Conservation (phyloP, 2,329 filamentous ascomycete species). For the Colletotrichum agaves region DNA sequence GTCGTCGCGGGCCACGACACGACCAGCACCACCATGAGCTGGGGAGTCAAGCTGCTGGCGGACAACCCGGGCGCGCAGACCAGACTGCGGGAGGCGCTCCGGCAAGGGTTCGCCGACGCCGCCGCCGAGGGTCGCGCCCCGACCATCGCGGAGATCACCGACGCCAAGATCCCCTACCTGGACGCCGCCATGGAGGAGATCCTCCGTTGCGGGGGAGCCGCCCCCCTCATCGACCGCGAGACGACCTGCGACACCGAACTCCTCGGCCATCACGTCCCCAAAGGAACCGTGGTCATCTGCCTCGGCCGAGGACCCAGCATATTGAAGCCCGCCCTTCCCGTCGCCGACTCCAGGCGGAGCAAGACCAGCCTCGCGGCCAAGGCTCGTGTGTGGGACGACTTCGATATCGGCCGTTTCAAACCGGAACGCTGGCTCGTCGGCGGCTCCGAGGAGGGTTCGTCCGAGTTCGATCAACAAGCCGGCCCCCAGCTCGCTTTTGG, state of each 20-base stretch:
- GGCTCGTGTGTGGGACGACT: slow-evolving; percentile 46
- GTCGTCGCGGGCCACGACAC: slow-evolving; percentile 46
- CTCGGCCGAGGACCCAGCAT: slow-evolving; percentile 44
- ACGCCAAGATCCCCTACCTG: slow-evolving; percentile 46
- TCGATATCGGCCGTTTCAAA: slow-evolving; percentile 45
- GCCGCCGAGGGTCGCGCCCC: slow-evolving; percentile 42
- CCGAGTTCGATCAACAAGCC: slow-evolving; percentile 46
- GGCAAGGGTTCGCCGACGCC: slow-evolving; percentile 33
- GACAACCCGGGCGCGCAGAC: slow-evolving; percentile 21
- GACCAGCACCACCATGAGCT: slow-evolving; percentile 43
- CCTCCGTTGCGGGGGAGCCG: slow-evolving; percentile 46
- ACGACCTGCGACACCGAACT: slow-evolving; percentile 47
- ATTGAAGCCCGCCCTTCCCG: slow-evolving; percentile 41
- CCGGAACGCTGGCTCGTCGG: slow-evolving; percentile 52
- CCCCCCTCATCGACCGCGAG: slow-evolving; percentile 45
- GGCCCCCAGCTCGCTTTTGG: slow-evolving; percentile 52
- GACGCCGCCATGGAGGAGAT: slow-evolving; percentile 52
- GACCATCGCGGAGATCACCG: slow-evolving; percentile 44
- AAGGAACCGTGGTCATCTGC: slow-evolving; percentile 47
- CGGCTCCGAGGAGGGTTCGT: neutral
- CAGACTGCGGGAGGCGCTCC: slow-evolving; percentile 17
- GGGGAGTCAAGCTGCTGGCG: slow-evolving; percentile 42
- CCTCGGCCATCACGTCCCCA: slow-evolving; percentile 47
- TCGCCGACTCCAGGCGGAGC: slow-evolving; percentile 45
- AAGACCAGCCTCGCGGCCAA: slow-evolving; percentile 39